Evolutionary conservation across 805 yeast genomes (phyloP).

Genomic region (Saccharomyces jurei): DNA sequence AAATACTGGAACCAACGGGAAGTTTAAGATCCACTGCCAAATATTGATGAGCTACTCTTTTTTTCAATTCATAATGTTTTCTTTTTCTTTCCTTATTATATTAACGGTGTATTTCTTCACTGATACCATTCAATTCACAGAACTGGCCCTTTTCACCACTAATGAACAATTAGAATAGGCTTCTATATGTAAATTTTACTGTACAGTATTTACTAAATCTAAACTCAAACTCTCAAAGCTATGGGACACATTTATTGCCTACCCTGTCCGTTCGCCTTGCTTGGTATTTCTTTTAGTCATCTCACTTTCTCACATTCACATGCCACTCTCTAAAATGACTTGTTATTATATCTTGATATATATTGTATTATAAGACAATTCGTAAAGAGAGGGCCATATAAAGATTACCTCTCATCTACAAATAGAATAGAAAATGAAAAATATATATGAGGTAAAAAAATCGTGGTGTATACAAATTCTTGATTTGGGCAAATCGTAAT

Average conservation of each 20-base stretch:
- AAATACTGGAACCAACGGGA: conserved; percentile 3
- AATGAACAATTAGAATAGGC: background rate
- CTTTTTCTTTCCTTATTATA: background rate
- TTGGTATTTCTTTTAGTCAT: no score
- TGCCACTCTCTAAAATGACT: background rate
- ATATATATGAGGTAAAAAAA: background rate
- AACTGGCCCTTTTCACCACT: background rate
- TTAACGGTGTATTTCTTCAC: background rate
- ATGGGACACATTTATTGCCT: no score
- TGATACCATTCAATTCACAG: background rate
- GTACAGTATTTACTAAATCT: background rate
- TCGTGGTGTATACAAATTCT: background rate
- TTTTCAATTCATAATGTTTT: background rate
- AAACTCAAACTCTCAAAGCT: background rate
- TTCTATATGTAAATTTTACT: background rate
- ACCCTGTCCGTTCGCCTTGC: no score
- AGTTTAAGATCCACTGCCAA: conserved; percentile 1
- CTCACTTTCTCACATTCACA: background rate
- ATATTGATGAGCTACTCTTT: background rate
- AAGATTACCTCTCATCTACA: background rate
- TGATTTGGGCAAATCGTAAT: background rate
- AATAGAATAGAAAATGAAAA: background rate
- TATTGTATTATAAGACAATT: background rate
- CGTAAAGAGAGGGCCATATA: background rate
- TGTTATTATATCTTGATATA: background rate